Percentiles rank a stretch among this genome's conserved stretches.
These are phyloP conservation scores for Bonia amplexicaulis DNA, from an alignment of 176 grass and related monocot genomes.

Conservation along the genomic window DNA sequence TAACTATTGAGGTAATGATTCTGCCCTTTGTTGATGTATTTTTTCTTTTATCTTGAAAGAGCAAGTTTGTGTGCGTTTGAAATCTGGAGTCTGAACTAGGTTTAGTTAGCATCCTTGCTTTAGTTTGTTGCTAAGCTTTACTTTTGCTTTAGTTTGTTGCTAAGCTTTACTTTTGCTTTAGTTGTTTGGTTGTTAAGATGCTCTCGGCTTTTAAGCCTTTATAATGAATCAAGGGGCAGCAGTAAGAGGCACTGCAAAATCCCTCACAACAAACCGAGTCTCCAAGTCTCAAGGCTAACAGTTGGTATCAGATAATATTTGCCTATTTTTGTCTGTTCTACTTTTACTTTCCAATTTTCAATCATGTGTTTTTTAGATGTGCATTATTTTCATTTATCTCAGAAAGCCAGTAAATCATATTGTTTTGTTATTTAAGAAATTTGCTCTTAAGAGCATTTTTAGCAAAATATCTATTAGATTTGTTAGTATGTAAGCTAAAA, in stretches of 20 bases:
- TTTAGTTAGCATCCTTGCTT: no score
- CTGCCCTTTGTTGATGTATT: not conserved
- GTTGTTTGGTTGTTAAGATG: no score
- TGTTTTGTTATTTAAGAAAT: not conserved
- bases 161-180: no score
- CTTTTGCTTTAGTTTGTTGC: no score
- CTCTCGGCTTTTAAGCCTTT: no score
- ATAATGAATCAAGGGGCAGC: no score
- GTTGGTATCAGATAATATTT: not conserved
- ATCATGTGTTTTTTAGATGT: not conserved
- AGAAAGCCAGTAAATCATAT: not conserved
- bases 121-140: no score
- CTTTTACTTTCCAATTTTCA: not conserved
- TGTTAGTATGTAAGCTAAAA: not conserved
- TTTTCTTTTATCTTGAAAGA: not conserved
- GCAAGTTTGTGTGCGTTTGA: no score
- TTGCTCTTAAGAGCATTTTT: constrained; percentile 1
- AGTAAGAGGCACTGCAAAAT: no score
- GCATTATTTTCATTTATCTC: constrained; percentile 4
- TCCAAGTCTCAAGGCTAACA: no score
- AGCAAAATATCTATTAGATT: constrained; percentile 10
- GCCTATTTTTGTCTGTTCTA: not conserved
- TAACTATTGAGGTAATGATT: not conserved
- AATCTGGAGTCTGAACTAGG: no score
- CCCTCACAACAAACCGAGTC: no score